Base-by-base conservation (phyloP, 148 eudicot species). In the Rhododendron griersonianum region DNA sequence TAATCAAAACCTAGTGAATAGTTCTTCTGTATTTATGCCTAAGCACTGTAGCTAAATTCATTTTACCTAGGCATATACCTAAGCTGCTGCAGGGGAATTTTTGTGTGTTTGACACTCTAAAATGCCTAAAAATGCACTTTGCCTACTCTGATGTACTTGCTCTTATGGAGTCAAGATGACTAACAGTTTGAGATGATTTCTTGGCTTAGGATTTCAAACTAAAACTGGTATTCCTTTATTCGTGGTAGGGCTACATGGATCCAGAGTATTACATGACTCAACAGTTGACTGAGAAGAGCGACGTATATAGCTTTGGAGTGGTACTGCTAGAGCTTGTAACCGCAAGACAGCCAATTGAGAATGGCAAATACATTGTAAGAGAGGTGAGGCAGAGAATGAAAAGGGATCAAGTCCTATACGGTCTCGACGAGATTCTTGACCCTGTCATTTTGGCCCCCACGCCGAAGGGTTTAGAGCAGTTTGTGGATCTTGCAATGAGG, bases 301-400 rank as follows among this genome's bases (percentile, higher is more conserved):
- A 86, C 69, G 69, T 86, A 5, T 86, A 80, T 14, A 86, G 87
- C 79, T 86, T 86, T 50, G 84, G 87, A 13, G 83, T 86, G 45
- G 69, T 85, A 21, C 48, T 85, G 77, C 83, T 85, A 18, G 98
- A 94, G 86, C 84, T 95, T 33, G 63, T 92, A 87, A 93, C 94
- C 2, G 95, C 93, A 76, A 89, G 94, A 86, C 89, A 69, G 61
- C 95, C 98, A 1, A 93, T 95, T 50, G 93, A 92, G 81, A 87
- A 90, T 69, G 98, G 95, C 23, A 91, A 86, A 67, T 94, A 90
- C 86, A 93, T 95, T 63, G 96, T 95, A 19, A 90, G 91, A 84
- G 91, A 87, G 74, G 89, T 94, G 10, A 91, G 65, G 84, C 77
- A 85, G 37, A 81, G 69, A 71, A 86, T 95, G 81, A 93, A 91